Evolutionary conservation across 306 rosid species (phyloP).

Genomic region (Vigna unguiculata): DNA sequence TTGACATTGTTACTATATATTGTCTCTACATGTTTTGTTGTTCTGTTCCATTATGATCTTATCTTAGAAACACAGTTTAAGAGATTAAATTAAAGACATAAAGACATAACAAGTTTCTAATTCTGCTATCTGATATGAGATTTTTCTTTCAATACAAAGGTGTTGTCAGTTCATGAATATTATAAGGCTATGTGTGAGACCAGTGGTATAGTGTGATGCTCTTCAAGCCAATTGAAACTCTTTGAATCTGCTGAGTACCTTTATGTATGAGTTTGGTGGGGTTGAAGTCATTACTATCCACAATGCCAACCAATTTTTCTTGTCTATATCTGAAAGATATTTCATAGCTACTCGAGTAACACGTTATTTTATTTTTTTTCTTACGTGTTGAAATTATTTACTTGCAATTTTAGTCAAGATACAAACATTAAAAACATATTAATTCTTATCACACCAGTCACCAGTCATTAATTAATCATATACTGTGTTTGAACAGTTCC

Average conservation of each 20-base stretch:
- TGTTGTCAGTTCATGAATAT: constrained; percentile 47
- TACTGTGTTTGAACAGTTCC: constrained; percentile 35
- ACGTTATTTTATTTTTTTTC: constrained; percentile 11
- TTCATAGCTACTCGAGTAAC: constrained; percentile 16
- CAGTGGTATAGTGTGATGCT: constrained; percentile 9
- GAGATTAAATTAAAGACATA: too few species aligned
- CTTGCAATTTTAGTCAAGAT: constrained; percentile 9
- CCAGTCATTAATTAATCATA: not conserved
- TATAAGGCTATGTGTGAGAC: constrained; percentile 7
- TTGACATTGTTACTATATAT: too few species aligned
- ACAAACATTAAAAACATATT: not conserved
- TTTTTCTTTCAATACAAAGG: constrained; percentile 12
- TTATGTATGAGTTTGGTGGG: constrained; percentile 46
- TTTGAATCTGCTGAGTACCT: constrained; percentile 39
- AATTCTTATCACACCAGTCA: not conserved
- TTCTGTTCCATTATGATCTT: too few species aligned
- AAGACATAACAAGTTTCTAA: too few species aligned
- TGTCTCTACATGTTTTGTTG: too few species aligned
- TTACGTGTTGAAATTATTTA: constrained; percentile 15
- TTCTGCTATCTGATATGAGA: too few species aligned
- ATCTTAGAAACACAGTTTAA: too few species aligned
- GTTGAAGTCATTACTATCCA: constrained; percentile 24
- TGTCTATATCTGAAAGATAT: constrained; percentile 37
- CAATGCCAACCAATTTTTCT: constrained; percentile 33
- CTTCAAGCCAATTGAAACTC: constrained; percentile 38